phyloP scores from a whole-genome alignment of 768 basidiomycete genomes.

The Xerocomus potaroensis region DNA sequence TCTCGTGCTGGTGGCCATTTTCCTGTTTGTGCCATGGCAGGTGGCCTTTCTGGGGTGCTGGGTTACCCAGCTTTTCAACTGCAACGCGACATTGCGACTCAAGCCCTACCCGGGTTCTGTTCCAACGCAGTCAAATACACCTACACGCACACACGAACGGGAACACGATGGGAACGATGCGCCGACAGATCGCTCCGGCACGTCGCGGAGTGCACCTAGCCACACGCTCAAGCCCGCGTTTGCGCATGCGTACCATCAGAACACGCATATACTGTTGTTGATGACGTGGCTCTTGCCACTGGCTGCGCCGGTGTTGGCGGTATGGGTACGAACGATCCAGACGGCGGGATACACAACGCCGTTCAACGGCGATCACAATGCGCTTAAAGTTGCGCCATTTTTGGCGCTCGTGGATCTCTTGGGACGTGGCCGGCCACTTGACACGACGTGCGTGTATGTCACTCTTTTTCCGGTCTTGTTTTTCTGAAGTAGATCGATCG shows the following conservation, averaged over 20 bases:
- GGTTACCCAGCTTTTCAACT: constrained; percentile 71
- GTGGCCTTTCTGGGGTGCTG: constrained; percentile 84
- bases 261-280: constrained; percentile 61
- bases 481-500: background rate
- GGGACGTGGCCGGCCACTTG: constrained; percentile 46
- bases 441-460: constrained; percentile 34
- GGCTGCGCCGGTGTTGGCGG: constrained; percentile 70
- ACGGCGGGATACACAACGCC: constrained; percentile 76
- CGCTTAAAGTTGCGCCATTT: constrained; percentile 60
- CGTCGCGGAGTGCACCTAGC: background rate
- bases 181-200: background rate
- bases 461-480: background rate
- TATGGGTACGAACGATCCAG: constrained; percentile 85
- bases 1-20: constrained; percentile 60
- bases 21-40: constrained; percentile 85
- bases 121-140: constrained; percentile 25
- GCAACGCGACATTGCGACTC: constrained; percentile 33
- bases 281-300: constrained; percentile 82
- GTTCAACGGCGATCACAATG: constrained; percentile 78
- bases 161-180: constrained; percentile 10
- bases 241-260: constrained; percentile 41
- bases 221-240: constrained; percentile 4
- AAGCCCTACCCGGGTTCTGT: constrained; percentile 19
- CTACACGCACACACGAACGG: constrained; percentile 17
- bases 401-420: constrained; percentile 60